Evolutionary conservation across 2,329 filamentous ascomycete genomes (phyloP).

Genomic region (Colletotrichum acutatum): DNA sequence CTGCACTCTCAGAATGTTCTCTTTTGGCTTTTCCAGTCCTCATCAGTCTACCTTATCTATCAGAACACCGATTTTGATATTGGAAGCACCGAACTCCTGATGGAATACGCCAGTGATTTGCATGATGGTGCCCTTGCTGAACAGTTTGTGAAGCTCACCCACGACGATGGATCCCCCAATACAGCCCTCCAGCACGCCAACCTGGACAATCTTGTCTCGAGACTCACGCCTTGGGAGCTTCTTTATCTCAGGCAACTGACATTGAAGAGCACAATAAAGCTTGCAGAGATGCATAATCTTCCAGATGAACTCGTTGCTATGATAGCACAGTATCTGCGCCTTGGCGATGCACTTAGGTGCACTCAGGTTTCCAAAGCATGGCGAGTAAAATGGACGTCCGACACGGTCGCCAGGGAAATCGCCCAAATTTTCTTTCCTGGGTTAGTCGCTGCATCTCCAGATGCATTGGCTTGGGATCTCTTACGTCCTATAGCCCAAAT

Average conservation of each 20-base stretch:
- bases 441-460: neutral
- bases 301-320: slow-evolving; percentile 18
- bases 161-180: neutral
- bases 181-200: neutral
- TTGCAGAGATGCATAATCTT: slow-evolving; percentile 17
- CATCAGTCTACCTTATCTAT: too few species aligned
- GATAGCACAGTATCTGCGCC: neutral
- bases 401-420: neutral
- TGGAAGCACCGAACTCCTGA: neutral
- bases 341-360: slow-evolving; percentile 10
- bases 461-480: neutral
- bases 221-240: slow-evolving; percentile 26
- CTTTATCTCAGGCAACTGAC: slow-evolving; percentile 6
- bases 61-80: too few species aligned
- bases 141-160: neutral
- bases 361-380: slow-evolving; percentile 26
- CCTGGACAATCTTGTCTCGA: slow-evolving; percentile 16
- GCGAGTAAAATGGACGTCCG: neutral
- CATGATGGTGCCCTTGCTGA: neutral
- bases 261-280: neutral
- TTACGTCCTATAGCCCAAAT: neutral
- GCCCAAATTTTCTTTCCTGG: slow-evolving; percentile 10
- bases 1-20: too few species aligned
- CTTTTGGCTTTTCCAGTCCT: too few species aligned
- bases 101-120: neutral